A percentile compares a stretch with the other conserved stretches of the same genome.
phyloP scores from a whole-genome alignment of 2,329 filamentous ascomycete genomes.

The Xylaria sp. region DNA sequence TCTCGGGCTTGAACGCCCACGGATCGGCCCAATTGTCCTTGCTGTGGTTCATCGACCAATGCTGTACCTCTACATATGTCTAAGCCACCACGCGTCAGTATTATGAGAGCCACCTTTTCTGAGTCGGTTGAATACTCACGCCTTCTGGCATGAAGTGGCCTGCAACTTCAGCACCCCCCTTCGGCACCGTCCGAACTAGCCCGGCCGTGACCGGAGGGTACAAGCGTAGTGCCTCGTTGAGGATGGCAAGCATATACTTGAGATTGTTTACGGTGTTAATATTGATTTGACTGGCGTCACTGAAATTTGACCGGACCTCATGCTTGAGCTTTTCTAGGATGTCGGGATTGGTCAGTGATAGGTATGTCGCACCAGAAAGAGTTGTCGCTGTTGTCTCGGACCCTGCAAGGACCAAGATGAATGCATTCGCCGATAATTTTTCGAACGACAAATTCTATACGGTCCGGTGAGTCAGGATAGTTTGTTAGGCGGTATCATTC shows the following conservation, averaged over 20 bases:
- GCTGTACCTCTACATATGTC: constrained; percentile 46
- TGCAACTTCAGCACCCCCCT: constrained; percentile 33
- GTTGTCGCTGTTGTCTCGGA: constrained; percentile 42
- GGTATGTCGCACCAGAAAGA: constrained; percentile 39
- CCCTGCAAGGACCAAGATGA: constrained; percentile 38
- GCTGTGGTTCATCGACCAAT: constrained; percentile 46
- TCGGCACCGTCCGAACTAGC: constrained; percentile 33
- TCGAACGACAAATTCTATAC: constrained; percentile 36
- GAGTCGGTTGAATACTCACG: constrained; percentile 29
- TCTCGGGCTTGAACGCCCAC: constrained; percentile 47
- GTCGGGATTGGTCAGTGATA: constrained; percentile 41
- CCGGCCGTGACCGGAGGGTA: constrained; percentile 45
- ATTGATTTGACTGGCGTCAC: constrained; percentile 45
- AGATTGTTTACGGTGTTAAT: constrained; percentile 43
- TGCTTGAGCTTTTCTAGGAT: constrained; percentile 41
- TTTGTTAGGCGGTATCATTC: not conserved
- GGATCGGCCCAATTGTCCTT: constrained; percentile 47
- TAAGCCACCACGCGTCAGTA: constrained; percentile 31
- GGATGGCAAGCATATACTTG: constrained; percentile 48
- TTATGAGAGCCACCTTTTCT: too few species aligned
- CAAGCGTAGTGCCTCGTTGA: constrained; percentile 51
- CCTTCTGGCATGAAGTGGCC: constrained; percentile 36
- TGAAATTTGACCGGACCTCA: constrained; percentile 49
- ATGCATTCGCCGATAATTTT: constrained; percentile 37
- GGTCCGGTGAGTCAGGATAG: not conserved